A percentile compares a stretch with the other conserved stretches of the same genome.
These are phyloP conservation scores for Huiozyma naganishii DNA, from an alignment of 805 yeast genomes.

Conservation along the genomic window DNA sequence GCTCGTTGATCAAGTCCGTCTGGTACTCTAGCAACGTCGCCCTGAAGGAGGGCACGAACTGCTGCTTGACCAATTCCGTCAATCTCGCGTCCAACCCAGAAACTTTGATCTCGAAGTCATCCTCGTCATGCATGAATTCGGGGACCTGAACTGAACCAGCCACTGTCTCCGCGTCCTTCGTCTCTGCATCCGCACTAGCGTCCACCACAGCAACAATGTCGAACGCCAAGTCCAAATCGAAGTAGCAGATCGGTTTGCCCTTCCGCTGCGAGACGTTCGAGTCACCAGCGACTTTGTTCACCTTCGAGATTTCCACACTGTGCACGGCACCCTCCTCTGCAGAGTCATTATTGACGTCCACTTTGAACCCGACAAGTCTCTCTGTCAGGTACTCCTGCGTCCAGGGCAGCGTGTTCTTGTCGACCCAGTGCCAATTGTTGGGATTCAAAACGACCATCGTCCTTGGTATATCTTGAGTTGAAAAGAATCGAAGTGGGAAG, in stretches of 20 bases:
- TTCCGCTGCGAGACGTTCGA: conserved; percentile 79
- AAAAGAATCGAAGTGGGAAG: too few species aligned
- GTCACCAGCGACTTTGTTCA: conserved; percentile 51
- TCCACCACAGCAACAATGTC: conserved; percentile 28
- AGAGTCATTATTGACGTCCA: conserved; percentile 3
- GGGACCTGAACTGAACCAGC: conserved; percentile 41
- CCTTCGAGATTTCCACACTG: conserved; percentile 12
- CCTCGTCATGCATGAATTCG: conserved; percentile 72
- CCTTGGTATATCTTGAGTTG: background rate
- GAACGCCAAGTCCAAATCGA: conserved; percentile 50
- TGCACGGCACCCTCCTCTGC: background rate
- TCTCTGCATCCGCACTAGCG: conserved; percentile 8
- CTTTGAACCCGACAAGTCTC: conserved; percentile 22
- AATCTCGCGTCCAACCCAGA: conserved; percentile 29
- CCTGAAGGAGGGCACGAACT: conserved; percentile 43
- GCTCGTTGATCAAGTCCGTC: conserved; percentile 47
- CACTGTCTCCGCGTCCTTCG: conserved; percentile 26
- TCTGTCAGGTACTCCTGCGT: conserved; percentile 39
- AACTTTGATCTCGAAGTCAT: conserved; percentile 51
- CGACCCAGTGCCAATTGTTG: conserved; percentile 72
- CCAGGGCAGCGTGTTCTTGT: conserved; percentile 59
- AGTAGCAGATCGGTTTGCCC: conserved; percentile 68
- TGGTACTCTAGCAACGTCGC: conserved; percentile 48
- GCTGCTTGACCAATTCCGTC: conserved; percentile 33
- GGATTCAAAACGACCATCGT: conserved; percentile 61